Evolutionary conservation across 2,329 filamentous ascomycete species (phyloP), one percentile per base, ranked within the genome.

Genomic region (Shiraia sp.): DNA sequence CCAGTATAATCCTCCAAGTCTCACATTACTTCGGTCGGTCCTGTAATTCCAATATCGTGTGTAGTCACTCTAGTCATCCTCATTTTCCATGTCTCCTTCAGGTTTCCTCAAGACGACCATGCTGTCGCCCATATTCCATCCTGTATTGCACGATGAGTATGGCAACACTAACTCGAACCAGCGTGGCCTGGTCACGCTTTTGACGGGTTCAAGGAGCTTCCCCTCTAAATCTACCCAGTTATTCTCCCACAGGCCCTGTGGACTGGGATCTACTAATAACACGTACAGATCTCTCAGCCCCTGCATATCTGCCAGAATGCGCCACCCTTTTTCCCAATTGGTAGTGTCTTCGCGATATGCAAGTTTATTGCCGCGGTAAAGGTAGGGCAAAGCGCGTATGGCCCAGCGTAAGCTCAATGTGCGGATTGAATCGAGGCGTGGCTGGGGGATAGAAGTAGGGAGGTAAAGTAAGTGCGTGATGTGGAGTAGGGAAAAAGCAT

Each of bases 311-410:
- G 60, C 53, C 12, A 69, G 30, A 1, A 64, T 61, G 0, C 22
- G 22, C 66, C 66, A 69, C 1, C 39, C 57, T 3, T 47, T 52
- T 32, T 61, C 55, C 66, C 66, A 69, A 30, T 66, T 65, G 22
- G 39, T 45, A 1, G 66, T 68, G 17, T 69, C 66, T 31, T 69
- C 66, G 17, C 54, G 63, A 33, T 67, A 69, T 3, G 64, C 64
- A 17, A 57, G 48, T 0, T 48, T 42, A 2, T 46, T 39, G 2
- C 49, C 49, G 19, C 65, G 62, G 6, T 57, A 51, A 10, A 66
- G 44, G 30, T 64, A 63, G 4, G 66, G 66, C 3, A 69, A 46
- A 0, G 57, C 65, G 36, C 66, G 65, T 15, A 69, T 63, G 2
- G 57, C 41, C 65, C 64, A 68, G 37, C 61, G 61, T 2, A 69